Conservation (phyloP, 2,329 filamentous ascomycete species). For the Shiraia sp. region DNA sequence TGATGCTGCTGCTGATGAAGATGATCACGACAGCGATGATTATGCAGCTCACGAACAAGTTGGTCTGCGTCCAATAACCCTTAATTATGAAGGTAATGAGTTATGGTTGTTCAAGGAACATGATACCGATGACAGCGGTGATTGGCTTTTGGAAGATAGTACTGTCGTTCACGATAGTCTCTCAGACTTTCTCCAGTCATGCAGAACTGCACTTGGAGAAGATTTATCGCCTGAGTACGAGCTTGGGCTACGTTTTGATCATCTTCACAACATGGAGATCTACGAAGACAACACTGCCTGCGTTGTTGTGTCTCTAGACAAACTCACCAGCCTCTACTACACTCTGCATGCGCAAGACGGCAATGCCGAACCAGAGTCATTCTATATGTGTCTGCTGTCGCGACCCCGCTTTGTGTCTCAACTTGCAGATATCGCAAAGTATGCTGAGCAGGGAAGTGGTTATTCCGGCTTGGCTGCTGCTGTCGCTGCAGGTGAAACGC, state of each 20-base stretch:
- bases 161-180: constrained; percentile 43
- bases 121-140: constrained; percentile 32
- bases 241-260: constrained; percentile 49
- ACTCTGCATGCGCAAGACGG: constrained; percentile 64
- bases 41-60: constrained; percentile 13
- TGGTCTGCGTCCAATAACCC: constrained; percentile 25
- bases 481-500: constrained; percentile 31
- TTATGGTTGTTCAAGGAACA: constrained; percentile 38
- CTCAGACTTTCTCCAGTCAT: constrained; percentile 59
- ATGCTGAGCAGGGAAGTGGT: constrained; percentile 61
- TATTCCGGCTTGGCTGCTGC: constrained; percentile 52
- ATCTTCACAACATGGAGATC: constrained; percentile 45
- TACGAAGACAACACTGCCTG: constrained; percentile 39
- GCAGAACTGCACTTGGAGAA: constrained; percentile 59
- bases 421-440: constrained; percentile 56
- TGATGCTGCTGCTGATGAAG: constrained; percentile 8
- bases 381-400: constrained; percentile 62
- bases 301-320: constrained; percentile 39
- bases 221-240: constrained; percentile 58
- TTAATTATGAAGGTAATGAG: constrained; percentile 36
- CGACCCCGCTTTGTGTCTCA: constrained; percentile 59
- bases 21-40: constrained; percentile 1
- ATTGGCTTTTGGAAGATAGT: constrained; percentile 34
- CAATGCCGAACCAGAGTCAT: constrained; percentile 54
- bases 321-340: constrained; percentile 64